Evolutionary conservation across 352 stramenopile species (phyloP).

Genomic region (Phytophthora litchii): DNA sequence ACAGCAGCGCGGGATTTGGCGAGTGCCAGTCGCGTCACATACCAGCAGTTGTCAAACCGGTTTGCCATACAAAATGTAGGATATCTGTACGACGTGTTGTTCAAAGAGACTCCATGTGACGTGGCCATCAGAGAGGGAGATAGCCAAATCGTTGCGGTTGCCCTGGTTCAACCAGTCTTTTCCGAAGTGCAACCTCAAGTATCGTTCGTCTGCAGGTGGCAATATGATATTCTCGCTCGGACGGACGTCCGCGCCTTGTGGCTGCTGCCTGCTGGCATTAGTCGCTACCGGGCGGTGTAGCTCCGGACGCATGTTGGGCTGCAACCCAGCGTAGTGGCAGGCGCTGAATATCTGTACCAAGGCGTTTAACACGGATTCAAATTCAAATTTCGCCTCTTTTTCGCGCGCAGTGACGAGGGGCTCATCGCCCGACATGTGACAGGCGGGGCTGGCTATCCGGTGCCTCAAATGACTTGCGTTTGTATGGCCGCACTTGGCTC

Average conservation of each 20-base stretch:
- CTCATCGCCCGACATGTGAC: slow-evolving; percentile 28
- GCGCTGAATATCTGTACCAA: neutral
- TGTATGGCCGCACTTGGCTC: too few relatives aligned
- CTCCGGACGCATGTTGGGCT: slow-evolving; percentile 7
- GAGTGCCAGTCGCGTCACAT: slow-evolving; percentile 26
- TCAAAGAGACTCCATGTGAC: slow-evolving; percentile 32
- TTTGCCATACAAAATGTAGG: too few relatives aligned
- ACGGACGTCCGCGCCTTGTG: neutral
- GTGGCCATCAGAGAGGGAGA: slow-evolving; percentile 19
- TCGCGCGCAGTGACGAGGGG: slow-evolving; percentile 11
- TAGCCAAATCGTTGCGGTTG: slow-evolving; percentile 35
- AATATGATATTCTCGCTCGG: neutral
- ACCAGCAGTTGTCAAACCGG: neutral
- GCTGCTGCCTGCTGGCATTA: neutral
- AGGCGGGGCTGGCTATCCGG: slow-evolving; percentile 15
- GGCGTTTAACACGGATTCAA: slow-evolving; percentile 15
- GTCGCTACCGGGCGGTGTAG: neutral
- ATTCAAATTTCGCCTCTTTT: slow-evolving; percentile 7
- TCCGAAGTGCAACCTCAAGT: slow-evolving; percentile 28
- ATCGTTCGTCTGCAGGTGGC: slow-evolving; percentile 9
- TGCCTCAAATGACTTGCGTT: neutral
- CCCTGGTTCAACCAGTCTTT: slow-evolving; percentile 21
- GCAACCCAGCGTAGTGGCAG: neutral
- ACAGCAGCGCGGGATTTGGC: neutral
- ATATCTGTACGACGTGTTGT: slow-evolving; percentile 17